Conservation (phyloP, 1,139 yeast genomes). For the Nadsonia starkeyi-henricii region DNA sequence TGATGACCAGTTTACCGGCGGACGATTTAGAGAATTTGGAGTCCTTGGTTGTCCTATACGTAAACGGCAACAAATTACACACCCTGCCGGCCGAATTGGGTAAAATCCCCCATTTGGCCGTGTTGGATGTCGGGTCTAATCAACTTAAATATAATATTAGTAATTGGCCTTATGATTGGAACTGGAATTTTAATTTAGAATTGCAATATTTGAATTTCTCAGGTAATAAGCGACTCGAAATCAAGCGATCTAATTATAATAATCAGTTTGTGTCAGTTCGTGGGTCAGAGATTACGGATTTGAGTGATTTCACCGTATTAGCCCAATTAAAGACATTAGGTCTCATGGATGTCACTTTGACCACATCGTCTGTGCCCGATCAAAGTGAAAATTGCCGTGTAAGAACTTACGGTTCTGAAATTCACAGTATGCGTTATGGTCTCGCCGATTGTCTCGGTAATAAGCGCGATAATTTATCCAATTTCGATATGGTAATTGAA, state of each 20-base stretch:
- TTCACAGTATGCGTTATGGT: conserved; percentile 73
- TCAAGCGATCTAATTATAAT: conserved; percentile 45
- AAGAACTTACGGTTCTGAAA: conserved; percentile 80
- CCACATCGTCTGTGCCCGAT: conserved; percentile 74
- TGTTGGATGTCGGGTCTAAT: conserved; percentile 85
- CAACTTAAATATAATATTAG: conserved; percentile 82
- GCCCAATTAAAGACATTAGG: conserved; percentile 66
- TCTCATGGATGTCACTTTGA: conserved; percentile 86
- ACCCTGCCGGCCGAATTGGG: conserved; percentile 85
- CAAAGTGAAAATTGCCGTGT: conserved; percentile 74
- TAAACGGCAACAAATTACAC: conserved; percentile 76
- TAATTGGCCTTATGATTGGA: conserved; percentile 95
- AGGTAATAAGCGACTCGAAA: conserved; percentile 85
- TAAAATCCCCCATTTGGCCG: conserved; percentile 46
- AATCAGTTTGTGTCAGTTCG: conserved; percentile 9
- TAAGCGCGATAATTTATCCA: conserved; percentile 60
- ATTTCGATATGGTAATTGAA: conserved; percentile 77
- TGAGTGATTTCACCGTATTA: conserved; percentile 67
- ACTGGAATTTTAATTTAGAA: conserved; percentile 78
- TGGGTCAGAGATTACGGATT: conserved; percentile 25
- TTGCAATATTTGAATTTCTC: conserved; percentile 75
- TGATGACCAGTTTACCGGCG: conserved; percentile 63
- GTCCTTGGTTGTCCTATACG: conserved; percentile 44
- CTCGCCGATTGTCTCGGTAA: conserved; percentile 79
- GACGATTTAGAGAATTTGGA: conserved; percentile 63